Percentiles rank a stretch among this genome's conserved stretches.
Conservation (phyloP, 2,329 filamentous ascomycete species). For the Colletotrichum cereale region DNA sequence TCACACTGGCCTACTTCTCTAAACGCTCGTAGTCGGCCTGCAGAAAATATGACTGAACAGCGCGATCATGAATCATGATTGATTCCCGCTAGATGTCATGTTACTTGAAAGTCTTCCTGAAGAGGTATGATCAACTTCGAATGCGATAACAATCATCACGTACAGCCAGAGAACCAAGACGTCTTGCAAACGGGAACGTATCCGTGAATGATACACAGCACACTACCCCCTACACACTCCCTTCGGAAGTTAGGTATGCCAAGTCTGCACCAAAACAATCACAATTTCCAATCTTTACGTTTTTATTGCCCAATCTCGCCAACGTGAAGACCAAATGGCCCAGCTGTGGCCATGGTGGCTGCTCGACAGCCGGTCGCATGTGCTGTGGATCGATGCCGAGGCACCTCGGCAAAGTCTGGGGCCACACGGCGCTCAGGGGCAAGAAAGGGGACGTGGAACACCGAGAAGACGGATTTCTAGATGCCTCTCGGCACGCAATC, state of each 20-base stretch:
- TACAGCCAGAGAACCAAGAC: too few species aligned
- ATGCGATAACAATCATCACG: too few species aligned
- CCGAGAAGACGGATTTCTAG: not conserved
- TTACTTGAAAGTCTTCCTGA: too few species aligned
- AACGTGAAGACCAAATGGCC: too few species aligned
- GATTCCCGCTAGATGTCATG: too few species aligned
- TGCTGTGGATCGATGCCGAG: slow-evolving; percentile 20
- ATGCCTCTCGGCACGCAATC: not conserved
- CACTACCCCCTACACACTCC: not conserved
- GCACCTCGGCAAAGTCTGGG: slow-evolving; percentile 31
- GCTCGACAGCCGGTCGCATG: not conserved
- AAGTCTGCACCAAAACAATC: not conserved
- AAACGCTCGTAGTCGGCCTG: not conserved
- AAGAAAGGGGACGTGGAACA: not conserved
- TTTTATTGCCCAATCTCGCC: too few species aligned
- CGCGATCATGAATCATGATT: too few species aligned
- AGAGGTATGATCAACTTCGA: too few species aligned
- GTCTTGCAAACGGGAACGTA: too few species aligned
- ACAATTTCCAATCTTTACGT: not conserved
- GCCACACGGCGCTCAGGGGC: not conserved
- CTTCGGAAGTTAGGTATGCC: not conserved
- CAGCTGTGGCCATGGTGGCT: not conserved
- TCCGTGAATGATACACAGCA: too few species aligned
- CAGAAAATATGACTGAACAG: not conserved
- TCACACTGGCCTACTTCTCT: too few species aligned